Conservation (phyloP, 148 eudicot genomes). For the Selenicereus undatus region DNA sequence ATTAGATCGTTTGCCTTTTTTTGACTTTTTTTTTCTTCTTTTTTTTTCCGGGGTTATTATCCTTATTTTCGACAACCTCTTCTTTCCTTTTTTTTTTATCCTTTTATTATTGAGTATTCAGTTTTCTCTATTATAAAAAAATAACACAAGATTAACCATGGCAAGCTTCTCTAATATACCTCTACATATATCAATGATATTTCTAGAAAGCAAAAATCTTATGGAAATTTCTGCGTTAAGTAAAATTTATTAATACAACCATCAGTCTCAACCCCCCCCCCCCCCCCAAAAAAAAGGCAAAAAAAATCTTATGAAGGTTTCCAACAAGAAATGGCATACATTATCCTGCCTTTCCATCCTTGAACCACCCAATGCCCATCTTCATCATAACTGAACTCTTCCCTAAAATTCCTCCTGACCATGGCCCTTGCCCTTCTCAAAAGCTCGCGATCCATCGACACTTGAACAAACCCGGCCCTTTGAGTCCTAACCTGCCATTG, state of each 20-base stretch:
- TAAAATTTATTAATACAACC: neutral
- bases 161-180: too few relatives aligned
- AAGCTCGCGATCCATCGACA: constrained; percentile 32
- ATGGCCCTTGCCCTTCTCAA: constrained; percentile 34
- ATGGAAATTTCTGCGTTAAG: neutral
- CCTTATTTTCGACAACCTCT: too few relatives aligned
- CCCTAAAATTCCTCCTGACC: constrained; percentile 41
- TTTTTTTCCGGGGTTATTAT: too few relatives aligned
- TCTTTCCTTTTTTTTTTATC: too few relatives aligned
- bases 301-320: constrained; percentile 22
- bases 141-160: too few relatives aligned
- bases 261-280: too few relatives aligned
- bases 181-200: neutral
- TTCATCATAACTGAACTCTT: constrained; percentile 48
- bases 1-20: too few relatives aligned
- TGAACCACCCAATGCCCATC: constrained; percentile 55
- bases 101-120: too few relatives aligned
- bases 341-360: constrained; percentile 62
- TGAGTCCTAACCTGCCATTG: constrained; percentile 48
- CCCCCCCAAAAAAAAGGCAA: neutral
- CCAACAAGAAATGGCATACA: constrained; percentile 52
- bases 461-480: constrained; percentile 48
- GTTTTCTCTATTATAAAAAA: too few relatives aligned
- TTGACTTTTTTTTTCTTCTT: too few relatives aligned
- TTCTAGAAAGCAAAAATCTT: neutral